phyloP scores from a whole-genome alignment of 352 stramenopile species.

The Phytophthora brassicae region DNA sequence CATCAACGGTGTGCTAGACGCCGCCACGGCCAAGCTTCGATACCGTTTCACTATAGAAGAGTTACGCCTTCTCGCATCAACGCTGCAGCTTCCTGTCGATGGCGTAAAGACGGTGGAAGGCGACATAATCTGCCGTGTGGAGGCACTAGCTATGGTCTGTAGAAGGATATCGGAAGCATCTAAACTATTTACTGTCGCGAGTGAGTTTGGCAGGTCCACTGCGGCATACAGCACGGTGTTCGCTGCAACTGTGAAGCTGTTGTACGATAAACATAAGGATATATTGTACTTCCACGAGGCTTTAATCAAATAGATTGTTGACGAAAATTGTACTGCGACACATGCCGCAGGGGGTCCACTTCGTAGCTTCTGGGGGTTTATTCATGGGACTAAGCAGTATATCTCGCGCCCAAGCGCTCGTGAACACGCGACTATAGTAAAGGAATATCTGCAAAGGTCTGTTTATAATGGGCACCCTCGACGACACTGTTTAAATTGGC shows the following conservation, averaged over 20 bases:
- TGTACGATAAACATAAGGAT: not conserved
- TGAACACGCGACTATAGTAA: not conserved
- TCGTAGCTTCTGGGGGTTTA: not conserved
- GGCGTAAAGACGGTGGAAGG: not conserved
- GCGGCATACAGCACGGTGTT: not conserved
- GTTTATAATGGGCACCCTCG: not conserved
- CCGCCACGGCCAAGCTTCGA: not conserved
- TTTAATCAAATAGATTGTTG: not conserved
- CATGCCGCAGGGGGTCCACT: not conserved
- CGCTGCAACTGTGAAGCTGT: not conserved
- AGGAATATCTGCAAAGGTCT: not conserved
- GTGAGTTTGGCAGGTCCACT: not conserved
- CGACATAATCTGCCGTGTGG: not conserved
- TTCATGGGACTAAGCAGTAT: slow-evolving; percentile 2
- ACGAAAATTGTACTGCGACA: not conserved
- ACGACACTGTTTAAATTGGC: not conserved
- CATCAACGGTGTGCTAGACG: not conserved
- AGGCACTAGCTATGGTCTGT: not conserved
- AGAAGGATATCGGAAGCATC: not conserved
- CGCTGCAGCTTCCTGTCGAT: not conserved
- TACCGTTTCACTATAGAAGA: not conserved
- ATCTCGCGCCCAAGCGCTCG: not conserved
- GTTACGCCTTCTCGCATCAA: not conserved
- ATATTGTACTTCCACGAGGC: not conserved
- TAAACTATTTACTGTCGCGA: not conserved